Base-by-base conservation (phyloP, 164 flowering plant genomes). In the Nelumbo lutea region DNA sequence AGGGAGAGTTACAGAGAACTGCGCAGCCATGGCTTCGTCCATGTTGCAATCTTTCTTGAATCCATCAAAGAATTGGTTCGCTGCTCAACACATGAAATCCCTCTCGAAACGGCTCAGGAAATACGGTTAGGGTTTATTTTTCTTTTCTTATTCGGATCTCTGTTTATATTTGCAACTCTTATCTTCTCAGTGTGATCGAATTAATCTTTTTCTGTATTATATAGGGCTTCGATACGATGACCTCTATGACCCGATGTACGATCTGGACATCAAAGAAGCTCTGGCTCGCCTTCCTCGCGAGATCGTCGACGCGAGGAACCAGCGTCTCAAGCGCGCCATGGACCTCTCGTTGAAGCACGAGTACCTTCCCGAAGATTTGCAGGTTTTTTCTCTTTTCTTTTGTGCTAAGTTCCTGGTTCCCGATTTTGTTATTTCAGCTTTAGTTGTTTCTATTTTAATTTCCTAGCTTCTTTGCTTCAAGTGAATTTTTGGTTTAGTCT, bases 341-440 rank as follows among this genome's bases (percentile, higher is more conserved):
- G 97, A 95, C 83, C 91, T 95, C 45, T 95, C 99, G 67, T 83
- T 95, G 99, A 95, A 95, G 79, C 99, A 95, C 77, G 82, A 84
- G 74, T 87, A 95, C 76, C 94, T 95, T 27, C 79, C 97, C 4
- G 81, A 78, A 5, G 81, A 92, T 65, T 82, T 95, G 57, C 99
- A 92, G 98, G 98, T 94, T 40, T 13, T 13, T 42, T 55, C 52
- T 8, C 14, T 8, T 61, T 46, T 43, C 14, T 13, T 1, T 52
- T 13, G 0, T 52, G 2, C 10, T 52, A 1, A 1, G 10, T 1
- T 52, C 14, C 14, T 10, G 13, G 3, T 52, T 13, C 14, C 57
- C 1, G 1, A 52, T 7, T 52, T 52, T 27, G 27, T 27, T 2
- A 52, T 52, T 52, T 52, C 53, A 9, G 53, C 11, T 50, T 50